A percentile compares a stretch with the other conserved stretches of the same genome.
Evolutionary conservation across 768 basidiomycete genomes (phyloP).

Genomic region (Thelephora ganbajun): DNA sequence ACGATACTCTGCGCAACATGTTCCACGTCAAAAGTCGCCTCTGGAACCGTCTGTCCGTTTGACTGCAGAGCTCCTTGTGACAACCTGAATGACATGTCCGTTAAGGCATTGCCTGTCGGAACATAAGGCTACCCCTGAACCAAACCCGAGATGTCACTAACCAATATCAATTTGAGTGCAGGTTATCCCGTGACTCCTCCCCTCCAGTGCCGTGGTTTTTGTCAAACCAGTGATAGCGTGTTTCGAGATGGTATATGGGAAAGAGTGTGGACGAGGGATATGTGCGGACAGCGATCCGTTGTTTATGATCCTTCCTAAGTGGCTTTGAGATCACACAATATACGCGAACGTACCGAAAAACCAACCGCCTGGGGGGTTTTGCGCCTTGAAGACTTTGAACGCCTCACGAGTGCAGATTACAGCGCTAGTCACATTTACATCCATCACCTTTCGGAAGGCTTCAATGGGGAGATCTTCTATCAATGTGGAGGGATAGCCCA

Average conservation of each 20-base stretch:
- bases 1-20: slow-evolving; percentile 64
- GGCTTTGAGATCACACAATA: neutral
- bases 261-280: slow-evolving; percentile 47
- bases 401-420: slow-evolving; percentile 74
- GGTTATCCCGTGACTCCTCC: slow-evolving; percentile 56
- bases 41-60: slow-evolving; percentile 40
- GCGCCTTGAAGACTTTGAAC: slow-evolving; percentile 56
- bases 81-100: slow-evolving; percentile 36
- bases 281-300: slow-evolving; percentile 72
- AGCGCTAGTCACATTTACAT: slow-evolving; percentile 58
- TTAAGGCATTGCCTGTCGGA: slow-evolving; percentile 57
- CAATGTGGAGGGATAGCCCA: slow-evolving; percentile 29
- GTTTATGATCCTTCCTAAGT: slow-evolving; percentile 63
- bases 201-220: slow-evolving; percentile 65
- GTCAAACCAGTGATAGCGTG: slow-evolving; percentile 71
- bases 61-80: slow-evolving; percentile 48
- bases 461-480: slow-evolving; percentile 50
- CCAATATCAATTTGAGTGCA: slow-evolving; percentile 79
- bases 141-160: slow-evolving; percentile 12
- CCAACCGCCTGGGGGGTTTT: slow-evolving; percentile 58
- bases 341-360: slow-evolving; percentile 1
- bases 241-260: slow-evolving; percentile 66
- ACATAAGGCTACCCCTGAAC: neutral
- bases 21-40: slow-evolving; percentile 55
- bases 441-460: slow-evolving; percentile 48